These are phyloP conservation scores for Trypanosoma vivax DNA, from an alignment of 208 protist genomes.

Conservation along the genomic window DNA sequence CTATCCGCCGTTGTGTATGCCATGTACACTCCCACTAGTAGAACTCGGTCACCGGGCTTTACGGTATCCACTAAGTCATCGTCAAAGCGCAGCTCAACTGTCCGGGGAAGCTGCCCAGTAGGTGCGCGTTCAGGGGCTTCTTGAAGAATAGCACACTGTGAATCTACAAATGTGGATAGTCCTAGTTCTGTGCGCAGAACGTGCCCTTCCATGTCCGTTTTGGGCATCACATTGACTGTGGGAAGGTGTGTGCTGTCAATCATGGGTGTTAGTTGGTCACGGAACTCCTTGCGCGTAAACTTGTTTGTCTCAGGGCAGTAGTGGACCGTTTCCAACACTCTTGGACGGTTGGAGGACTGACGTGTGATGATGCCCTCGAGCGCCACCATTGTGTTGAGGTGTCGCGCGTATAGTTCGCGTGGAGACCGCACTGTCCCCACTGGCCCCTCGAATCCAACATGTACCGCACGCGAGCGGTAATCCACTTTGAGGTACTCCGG, in stretches of 20 bases:
- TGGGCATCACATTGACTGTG: constrained; percentile 88
- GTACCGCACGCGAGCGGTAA: constrained; percentile 57
- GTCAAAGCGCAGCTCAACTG: constrained; percentile 95
- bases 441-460: constrained; percentile 92
- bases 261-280: constrained; percentile 92
- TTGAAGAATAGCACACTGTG: constrained; percentile 93
- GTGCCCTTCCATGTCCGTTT: constrained; percentile 94
- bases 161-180: constrained; percentile 95
- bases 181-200: constrained; percentile 96
- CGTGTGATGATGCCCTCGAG: constrained; percentile 98
- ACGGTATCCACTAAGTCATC: constrained; percentile 97
- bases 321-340: constrained; percentile 91
- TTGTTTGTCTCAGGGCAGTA: constrained; percentile 93
- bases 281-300: constrained; percentile 87
- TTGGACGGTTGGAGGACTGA: constrained; percentile 82
- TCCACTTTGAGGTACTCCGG: constrained; percentile 84
- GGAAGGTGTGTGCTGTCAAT: constrained; percentile 82
- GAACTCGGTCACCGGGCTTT: constrained; percentile 96
- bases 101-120: constrained; percentile 97
- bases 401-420: constrained; percentile 84
- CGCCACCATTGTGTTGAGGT: constrained; percentile 93
- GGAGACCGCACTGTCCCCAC: constrained; percentile 94
- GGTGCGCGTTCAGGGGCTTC: constrained; percentile 98
- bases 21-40: constrained; percentile 94
- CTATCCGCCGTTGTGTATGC: constrained; percentile 79